A percentile compares a stretch with the other conserved stretches of the same genome.
Evolutionary conservation across 768 basidiomycete genomes (phyloP).

Genomic region (Thelephora aurantiotincta): DNA sequence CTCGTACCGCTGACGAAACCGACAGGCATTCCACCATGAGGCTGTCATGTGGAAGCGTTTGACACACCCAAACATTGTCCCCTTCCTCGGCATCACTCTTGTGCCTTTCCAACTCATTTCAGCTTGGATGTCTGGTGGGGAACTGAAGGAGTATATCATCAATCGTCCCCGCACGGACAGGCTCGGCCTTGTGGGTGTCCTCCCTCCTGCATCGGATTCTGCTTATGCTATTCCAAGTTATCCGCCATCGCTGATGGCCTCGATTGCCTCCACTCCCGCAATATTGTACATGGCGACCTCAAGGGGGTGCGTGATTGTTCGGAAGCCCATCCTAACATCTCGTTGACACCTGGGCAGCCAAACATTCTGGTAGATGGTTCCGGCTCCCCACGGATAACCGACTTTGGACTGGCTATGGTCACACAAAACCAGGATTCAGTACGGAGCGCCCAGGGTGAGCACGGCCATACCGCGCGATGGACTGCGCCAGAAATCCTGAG

Average conservation of each 20-base stretch:
- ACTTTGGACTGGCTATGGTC: neutral
- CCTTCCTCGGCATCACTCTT: conserved; percentile 5
- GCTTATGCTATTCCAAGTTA: conserved; percentile 5
- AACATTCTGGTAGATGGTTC: neutral
- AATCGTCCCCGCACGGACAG: conserved; percentile 4
- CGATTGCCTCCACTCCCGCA: conserved; percentile 9
- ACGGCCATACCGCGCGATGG: neutral
- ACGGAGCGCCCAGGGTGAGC: neutral
- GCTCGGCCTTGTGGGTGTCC: conserved; percentile 1
- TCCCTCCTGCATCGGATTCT: conserved; percentile 6
- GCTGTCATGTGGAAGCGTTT: conserved; percentile 8
- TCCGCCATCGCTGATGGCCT: conserved; percentile 9
- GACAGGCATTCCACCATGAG: conserved; percentile 4
- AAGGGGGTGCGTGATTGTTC: conserved; percentile 7
- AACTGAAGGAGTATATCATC: conserved; percentile 4
- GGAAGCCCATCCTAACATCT: neutral
- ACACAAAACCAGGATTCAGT: neutral
- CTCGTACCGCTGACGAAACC: neutral
- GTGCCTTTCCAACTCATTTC: conserved; percentile 7
- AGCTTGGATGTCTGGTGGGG: conserved; percentile 5
- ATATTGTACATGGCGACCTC: conserved; percentile 13
- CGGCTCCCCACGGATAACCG: neutral
- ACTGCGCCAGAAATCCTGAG: neutral
- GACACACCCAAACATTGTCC: conserved; percentile 7
- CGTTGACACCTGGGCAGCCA: neutral